Percentiles rank a stretch among this genome's conserved stretches.
Conservation (phyloP, 2,329 filamentous ascomycete genomes). For the Xylaria sp. region DNA sequence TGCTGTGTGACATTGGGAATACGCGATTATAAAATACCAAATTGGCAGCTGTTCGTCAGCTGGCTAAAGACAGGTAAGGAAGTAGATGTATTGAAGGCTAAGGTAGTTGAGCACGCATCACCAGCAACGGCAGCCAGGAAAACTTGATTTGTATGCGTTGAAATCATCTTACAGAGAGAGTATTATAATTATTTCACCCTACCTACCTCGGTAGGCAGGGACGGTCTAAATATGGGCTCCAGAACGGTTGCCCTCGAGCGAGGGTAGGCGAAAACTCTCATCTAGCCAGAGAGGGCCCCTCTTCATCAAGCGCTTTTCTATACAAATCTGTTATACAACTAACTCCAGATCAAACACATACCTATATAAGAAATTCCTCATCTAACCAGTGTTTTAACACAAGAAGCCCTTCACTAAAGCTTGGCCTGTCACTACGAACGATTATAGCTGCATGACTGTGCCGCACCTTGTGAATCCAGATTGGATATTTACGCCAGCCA, state of each 20-base stretch:
- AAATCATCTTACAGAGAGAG: neutral
- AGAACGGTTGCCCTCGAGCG: neutral
- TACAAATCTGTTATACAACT: neutral
- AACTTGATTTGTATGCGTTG: neutral
- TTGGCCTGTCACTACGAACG: conserved; percentile 73
- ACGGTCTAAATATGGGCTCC: neutral
- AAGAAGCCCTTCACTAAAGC: conserved; percentile 79
- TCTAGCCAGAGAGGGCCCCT: conserved; percentile 2
- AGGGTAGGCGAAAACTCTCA: neutral
- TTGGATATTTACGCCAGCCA: conserved; percentile 72
- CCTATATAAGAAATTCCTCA: conserved; percentile 74
- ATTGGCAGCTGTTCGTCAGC: conserved; percentile 6
- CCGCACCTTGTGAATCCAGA: conserved; percentile 80
- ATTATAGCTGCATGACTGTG: conserved; percentile 94
- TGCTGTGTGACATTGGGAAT: neutral
- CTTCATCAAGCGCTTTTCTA: neutral
- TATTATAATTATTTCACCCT: too few species aligned
- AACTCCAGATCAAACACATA: conserved; percentile 48
- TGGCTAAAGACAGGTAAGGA: neutral
- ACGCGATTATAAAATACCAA: neutral
- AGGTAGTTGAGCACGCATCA: too few species aligned
- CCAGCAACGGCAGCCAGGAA: too few species aligned
- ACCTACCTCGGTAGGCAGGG: too few species aligned
- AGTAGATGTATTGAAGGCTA: neutral
- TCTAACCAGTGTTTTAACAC: conserved; percentile 86